Conservation (phyloP, 805 yeast genomes). For the Teunomyces panamensis region DNA sequence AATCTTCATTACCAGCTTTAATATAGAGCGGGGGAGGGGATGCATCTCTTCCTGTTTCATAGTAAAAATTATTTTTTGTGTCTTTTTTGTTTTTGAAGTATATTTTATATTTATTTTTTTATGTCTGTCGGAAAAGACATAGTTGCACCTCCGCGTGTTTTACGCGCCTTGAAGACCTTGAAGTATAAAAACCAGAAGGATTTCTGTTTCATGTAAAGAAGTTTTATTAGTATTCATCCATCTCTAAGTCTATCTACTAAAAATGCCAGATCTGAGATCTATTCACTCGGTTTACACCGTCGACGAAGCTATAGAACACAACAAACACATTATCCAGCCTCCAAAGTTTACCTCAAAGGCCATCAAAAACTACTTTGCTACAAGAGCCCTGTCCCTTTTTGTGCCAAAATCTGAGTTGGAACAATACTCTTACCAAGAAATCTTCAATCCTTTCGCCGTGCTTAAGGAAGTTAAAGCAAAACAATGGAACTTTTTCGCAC, state of each 20-base stretch:
- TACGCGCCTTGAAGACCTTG: no score
- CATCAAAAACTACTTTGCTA: conserved; percentile 34
- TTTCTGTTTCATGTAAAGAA: no score
- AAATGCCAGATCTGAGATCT: conserved; percentile 2
- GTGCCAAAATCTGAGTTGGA: conserved; percentile 44
- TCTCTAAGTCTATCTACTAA: neutral
- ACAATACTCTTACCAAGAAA: conserved; percentile 32
- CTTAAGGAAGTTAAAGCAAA: conserved; percentile 44
- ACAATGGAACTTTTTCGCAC: conserved; percentile 56
- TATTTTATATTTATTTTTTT: neutral
- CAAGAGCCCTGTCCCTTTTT: conserved; percentile 49
- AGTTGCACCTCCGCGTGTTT: neutral
- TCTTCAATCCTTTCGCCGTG: conserved; percentile 64
- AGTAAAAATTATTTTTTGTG: neutral
- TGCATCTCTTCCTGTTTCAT: neutral
- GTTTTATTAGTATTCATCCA: no score
- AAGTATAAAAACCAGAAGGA: no score
- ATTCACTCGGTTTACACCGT: conserved; percentile 8
- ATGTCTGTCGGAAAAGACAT: neutral
- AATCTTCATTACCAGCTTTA: neutral
- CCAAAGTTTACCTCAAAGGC: conserved; percentile 29
- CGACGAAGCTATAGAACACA: conserved; percentile 10
- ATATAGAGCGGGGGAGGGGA: neutral
- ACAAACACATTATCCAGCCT: conserved; percentile 15
- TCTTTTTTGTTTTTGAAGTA: neutral